These are phyloP conservation scores for Solanum piurae DNA, from an alignment of 257 asterid genomes.

Conservation along the genomic window DNA sequence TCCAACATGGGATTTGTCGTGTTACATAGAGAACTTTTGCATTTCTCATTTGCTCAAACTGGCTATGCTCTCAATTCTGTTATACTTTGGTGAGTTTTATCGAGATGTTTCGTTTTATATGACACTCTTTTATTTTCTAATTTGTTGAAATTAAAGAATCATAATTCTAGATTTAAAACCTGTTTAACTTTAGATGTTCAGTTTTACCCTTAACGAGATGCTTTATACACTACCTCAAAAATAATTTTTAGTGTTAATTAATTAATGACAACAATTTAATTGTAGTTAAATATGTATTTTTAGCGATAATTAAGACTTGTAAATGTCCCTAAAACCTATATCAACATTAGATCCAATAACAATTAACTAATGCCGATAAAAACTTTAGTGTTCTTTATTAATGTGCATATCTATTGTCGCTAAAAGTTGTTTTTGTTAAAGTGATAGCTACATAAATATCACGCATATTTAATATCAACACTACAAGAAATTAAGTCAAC, in stretches of 20 bases:
- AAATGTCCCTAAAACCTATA: neutral
- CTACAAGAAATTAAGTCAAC: neutral
- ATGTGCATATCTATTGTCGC: neutral
- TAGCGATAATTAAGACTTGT: neutral
- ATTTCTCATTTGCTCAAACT: slow-evolving; percentile 48
- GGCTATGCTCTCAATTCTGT: slow-evolving; percentile 28
- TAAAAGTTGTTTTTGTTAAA: no score
- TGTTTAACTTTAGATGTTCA: neutral
- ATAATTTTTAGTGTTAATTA: neutral
- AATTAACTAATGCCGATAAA: no score
- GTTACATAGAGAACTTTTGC: slow-evolving; percentile 68
- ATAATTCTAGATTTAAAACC: neutral
- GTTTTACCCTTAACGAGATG: neutral
- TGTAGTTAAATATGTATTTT: no score
- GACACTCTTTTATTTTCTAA: neutral
- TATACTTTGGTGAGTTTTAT: slow-evolving; percentile 39
- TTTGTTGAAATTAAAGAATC: neutral
- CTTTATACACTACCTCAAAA: no score
- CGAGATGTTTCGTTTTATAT: neutral
- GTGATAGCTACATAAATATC: neutral
- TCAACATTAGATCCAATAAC: neutral
- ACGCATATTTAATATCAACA: no score
- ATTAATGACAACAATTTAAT: no score
- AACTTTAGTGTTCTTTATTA: accelerated
- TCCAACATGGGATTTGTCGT: slow-evolving; percentile 51